These are phyloP conservation scores for Globisporangium iwayamae DNA, from an alignment of 352 stramenopile species.

Conservation along the genomic window DNA sequence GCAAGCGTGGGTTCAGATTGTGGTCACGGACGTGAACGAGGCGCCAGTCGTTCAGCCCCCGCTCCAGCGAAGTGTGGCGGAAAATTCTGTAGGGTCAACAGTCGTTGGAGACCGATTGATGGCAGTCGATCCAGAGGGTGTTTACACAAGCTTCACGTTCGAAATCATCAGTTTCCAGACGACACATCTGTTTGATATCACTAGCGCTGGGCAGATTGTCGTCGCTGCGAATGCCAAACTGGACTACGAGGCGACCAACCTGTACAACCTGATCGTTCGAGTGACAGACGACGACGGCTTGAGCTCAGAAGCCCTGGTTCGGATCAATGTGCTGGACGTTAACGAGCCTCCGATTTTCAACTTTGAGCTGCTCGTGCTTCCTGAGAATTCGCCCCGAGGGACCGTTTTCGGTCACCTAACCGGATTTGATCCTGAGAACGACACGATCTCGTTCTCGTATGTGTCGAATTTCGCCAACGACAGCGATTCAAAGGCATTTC, in stretches of 20 bases:
- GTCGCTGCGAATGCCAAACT: constrained; percentile 7
- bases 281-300: constrained; percentile 24
- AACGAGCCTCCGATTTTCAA: constrained; percentile 28
- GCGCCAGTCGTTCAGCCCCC: constrained; percentile 5
- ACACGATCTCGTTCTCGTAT: constrained; percentile 35
- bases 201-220: constrained; percentile 4
- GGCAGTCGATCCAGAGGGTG: constrained; percentile 4
- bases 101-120: background rate
- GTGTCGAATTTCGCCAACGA: constrained; percentile 23
- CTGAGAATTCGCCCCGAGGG: constrained; percentile 39
- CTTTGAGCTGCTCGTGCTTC: constrained; percentile 16
- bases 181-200: constrained; percentile 10
- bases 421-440: constrained; percentile 51
- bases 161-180: constrained; percentile 9
- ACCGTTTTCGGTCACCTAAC: constrained; percentile 34
- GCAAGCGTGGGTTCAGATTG: constrained; percentile 8
- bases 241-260: constrained; percentile 15
- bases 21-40: constrained; percentile 8
- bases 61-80: constrained; percentile 3
- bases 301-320: constrained; percentile 9
- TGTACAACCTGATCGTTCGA: constrained; percentile 20
- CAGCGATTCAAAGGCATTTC: constrained; percentile 26
- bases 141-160: constrained; percentile 2
- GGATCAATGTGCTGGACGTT: constrained; percentile 25
- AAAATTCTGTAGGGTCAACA: background rate